Base-by-base conservation (phyloP, 371 early-diverging fungal genomes). In the Mortierella sp. region DNA sequence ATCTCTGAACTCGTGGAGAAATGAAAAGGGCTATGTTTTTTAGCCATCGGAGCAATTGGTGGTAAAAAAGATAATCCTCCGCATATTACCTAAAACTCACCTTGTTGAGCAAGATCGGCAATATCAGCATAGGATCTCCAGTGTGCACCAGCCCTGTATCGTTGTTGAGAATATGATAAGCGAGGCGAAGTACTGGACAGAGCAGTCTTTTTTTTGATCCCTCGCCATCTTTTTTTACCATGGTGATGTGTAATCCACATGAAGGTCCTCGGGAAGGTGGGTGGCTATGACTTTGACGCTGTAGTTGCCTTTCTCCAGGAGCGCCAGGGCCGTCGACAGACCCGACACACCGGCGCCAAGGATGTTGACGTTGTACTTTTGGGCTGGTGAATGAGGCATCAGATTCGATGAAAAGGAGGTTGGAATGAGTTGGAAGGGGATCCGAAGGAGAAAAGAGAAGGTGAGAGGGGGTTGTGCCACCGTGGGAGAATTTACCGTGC, bases 331-430 rank as follows among this genome's bases (percentile, higher is more conserved):
- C 0, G 87, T 86, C 0, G 91, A 89, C 21, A 94, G 78, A 1
- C 95, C 94, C n/a, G 82, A 83, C 0, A 93, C 91, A 45, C 95
- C 95, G 12, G 91, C 90, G 24, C 94, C 94, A 24, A 93, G 62
- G 21, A 93, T 85, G 27, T 81, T 74, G 30, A 87, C 83, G 27
- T 41, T 66, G 48, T 67, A 60, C 2, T 45, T 61, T 14, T 23
- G 47, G 6, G 49, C 49, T 10, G 65, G 49, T 52, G 67, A 55
- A 69, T 66, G 60, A 56, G 80, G 54, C 58, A 71, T 66, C n/a
- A n/a, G n/a, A n/a, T n/a, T n/a, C n/a, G n/a, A n/a, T n/a, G n/a
- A n/a, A n/a, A n/a, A n/a, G n/a, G n/a, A n/a, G n/a, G n/a, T 68
- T 51, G 30, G 19, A 24, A 52, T 43, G 46, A 53, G 54, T 27